Conservation (phyloP, 2,329 filamentous ascomycete species). For the Diaporthe citriasiana region DNA sequence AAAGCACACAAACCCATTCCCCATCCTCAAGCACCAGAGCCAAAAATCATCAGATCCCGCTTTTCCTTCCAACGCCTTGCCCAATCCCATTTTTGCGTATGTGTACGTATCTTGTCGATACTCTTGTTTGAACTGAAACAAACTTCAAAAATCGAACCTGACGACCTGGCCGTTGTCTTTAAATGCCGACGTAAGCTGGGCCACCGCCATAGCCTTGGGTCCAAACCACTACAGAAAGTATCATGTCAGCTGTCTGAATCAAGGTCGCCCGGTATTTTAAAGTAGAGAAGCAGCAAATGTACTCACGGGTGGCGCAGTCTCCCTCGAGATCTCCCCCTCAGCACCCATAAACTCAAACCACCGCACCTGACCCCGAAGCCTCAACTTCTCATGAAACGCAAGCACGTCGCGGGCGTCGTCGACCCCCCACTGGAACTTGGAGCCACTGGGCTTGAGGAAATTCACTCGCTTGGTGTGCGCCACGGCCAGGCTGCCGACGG, state of each 20-base stretch:
- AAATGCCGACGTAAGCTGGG: conserved; percentile 6
- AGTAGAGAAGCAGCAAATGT: too few relatives aligned
- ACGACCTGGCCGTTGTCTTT: conserved; percentile 24
- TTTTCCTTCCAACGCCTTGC: background rate
- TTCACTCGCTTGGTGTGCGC: conserved; percentile 8
- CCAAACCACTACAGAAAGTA: conserved; percentile 29
- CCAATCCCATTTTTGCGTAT: background rate
- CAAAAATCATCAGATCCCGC: background rate
- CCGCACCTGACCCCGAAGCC: conserved; percentile 19
- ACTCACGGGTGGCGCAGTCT: conserved; percentile 33
- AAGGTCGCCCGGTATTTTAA: too few relatives aligned
- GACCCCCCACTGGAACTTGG: conserved; percentile 25
- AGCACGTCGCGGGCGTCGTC: conserved; percentile 33
- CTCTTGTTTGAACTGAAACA: fast-evolving
- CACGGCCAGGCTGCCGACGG: conserved; percentile 19
- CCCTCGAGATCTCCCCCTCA: conserved; percentile 18
- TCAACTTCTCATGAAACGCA: conserved; percentile 27
- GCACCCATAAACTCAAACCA: conserved; percentile 38
- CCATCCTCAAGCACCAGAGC: background rate
- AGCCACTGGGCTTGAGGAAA: conserved; percentile 30
- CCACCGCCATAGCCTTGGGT: conserved; percentile 35
- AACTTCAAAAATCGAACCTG: conserved; percentile 23
- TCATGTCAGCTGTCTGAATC: background rate
- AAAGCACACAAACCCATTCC: background rate
- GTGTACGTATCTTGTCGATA: background rate